Percentiles rank a stretch among this genome's conserved stretches.
Conservation (phyloP, 208 protist species). For the Porcisia deanei region DNA sequence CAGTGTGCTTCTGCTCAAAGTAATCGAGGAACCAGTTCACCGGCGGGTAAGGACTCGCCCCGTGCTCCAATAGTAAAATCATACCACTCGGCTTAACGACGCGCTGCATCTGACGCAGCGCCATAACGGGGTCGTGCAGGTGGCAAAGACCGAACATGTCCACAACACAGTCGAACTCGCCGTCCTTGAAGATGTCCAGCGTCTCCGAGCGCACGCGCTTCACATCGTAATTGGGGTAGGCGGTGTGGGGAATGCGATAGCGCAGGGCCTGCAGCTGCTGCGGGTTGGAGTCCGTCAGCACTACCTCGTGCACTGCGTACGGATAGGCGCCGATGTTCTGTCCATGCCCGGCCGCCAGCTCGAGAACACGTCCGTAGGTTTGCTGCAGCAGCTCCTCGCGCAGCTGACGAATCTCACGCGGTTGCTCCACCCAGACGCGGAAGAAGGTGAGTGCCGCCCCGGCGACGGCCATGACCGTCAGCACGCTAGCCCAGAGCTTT, state of each 20-base stretch:
- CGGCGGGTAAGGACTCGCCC: conserved; percentile 71
- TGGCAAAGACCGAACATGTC: conserved; percentile 94
- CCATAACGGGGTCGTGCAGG: conserved; percentile 88
- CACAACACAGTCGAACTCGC: conserved; percentile 89
- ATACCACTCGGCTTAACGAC: conserved; percentile 89
- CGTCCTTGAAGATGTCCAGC: conserved; percentile 75
- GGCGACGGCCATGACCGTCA: conserved; percentile 34
- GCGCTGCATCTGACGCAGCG: conserved; percentile 88
- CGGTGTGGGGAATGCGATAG: conserved; percentile 77
- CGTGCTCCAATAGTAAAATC: conserved; percentile 92
- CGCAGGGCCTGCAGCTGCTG: conserved; percentile 85
- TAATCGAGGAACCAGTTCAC: conserved; percentile 91
- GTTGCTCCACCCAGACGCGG: conserved; percentile 87
- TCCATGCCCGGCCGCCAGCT: conserved; percentile 86
- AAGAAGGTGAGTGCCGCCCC: conserved; percentile 63
- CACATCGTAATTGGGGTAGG: conserved; percentile 89
- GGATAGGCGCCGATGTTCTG: conserved; percentile 92
- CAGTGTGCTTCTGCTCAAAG: conserved; percentile 73
- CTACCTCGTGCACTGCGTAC: conserved; percentile 87
- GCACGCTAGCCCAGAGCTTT: conserved; percentile 36
- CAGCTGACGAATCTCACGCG: conserved; percentile 75
- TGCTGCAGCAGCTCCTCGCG: conserved; percentile 85
- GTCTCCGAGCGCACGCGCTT: conserved; percentile 79
- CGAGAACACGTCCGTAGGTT: conserved; percentile 84
- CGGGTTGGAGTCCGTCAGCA: conserved; percentile 82